Percentiles rank a stretch among this genome's conserved stretches.
These are phyloP conservation scores for Mycena capillaripes DNA, from an alignment of 768 basidiomycete genomes.

Conservation along the genomic window DNA sequence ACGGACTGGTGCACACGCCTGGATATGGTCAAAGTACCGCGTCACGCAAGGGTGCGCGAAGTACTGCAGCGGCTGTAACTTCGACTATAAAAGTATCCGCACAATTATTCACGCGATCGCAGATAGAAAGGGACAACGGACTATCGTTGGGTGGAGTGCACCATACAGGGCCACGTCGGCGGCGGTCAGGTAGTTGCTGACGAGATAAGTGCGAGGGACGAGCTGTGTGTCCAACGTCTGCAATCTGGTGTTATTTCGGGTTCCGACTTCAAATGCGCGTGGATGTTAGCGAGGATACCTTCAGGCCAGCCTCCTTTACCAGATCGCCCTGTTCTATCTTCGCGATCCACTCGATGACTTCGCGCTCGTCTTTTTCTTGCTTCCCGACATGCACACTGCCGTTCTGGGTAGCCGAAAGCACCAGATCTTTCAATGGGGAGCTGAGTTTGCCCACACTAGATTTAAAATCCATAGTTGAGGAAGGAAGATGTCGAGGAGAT, in stretches of 20 bases:
- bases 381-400: conserved; percentile 62
- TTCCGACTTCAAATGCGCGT: background rate
- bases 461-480: conserved; percentile 67
- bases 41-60: conserved; percentile 86
- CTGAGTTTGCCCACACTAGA: conserved; percentile 61
- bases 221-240: conserved; percentile 83
- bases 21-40: conserved; percentile 97
- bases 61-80: conserved; percentile 79
- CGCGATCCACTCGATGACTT: conserved; percentile 80
- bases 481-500: conserved; percentile 9
- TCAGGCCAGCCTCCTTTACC: conserved; percentile 60
- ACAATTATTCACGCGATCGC: conserved; percentile 10
- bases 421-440: conserved; percentile 68
- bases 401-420: conserved; percentile 61
- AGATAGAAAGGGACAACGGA: conserved; percentile 55
- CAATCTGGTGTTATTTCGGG: background rate
- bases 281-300: conserved; percentile 55
- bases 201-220: conserved; percentile 85
- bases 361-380: conserved; percentile 71
- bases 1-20: conserved; percentile 75
- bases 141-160: conserved; percentile 86
- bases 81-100: conserved; percentile 62
- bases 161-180: conserved; percentile 95
- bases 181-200: conserved; percentile 86
- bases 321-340: conserved; percentile 67